phyloP scores from a whole-genome alignment of 2,329 filamentous ascomycete species.

The Colletotrichum gigasporum region DNA sequence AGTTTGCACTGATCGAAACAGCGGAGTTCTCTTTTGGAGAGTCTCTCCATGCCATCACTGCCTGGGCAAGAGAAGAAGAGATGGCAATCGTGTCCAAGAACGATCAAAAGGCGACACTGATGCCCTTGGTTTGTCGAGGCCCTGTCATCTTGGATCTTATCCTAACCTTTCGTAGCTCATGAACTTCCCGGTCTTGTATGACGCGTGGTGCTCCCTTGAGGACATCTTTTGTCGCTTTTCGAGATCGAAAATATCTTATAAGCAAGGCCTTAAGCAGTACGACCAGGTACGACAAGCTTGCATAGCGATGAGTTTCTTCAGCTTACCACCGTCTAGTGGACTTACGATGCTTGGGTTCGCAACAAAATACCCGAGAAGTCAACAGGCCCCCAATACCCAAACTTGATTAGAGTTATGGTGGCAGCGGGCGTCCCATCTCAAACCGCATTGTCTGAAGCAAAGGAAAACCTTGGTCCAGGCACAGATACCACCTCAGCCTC shows the following conservation, averaged over 20 bases:
- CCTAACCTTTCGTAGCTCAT: not conserved
- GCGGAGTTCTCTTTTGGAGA: constrained; percentile 40
- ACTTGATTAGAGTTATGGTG: constrained; percentile 35
- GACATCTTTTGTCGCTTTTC: not conserved
- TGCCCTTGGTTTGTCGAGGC: constrained; percentile 36
- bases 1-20: constrained; percentile 8
- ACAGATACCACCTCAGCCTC: constrained; percentile 43
- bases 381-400: constrained; percentile 16
- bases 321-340: not conserved
- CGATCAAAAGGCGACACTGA: constrained; percentile 40
- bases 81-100: constrained; percentile 39
- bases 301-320: too few species aligned
- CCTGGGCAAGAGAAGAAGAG: constrained; percentile 35
- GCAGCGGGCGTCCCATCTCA: constrained; percentile 34
- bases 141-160: not conserved
- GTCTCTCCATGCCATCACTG: constrained; percentile 34
- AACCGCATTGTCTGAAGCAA: constrained; percentile 40
- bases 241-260: not conserved
- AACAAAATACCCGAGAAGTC: constrained; percentile 15
- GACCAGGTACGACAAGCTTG: not conserved
- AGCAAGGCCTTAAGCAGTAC: not conserved
- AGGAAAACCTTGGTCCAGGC: constrained; percentile 41
- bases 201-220: not conserved
- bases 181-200: not conserved
- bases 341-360: not conserved